A percentile compares a stretch with the other conserved stretches of the same genome.
Evolutionary conservation across 768 basidiomycete genomes (phyloP).

Genomic region (Lactifluus volemus): DNA sequence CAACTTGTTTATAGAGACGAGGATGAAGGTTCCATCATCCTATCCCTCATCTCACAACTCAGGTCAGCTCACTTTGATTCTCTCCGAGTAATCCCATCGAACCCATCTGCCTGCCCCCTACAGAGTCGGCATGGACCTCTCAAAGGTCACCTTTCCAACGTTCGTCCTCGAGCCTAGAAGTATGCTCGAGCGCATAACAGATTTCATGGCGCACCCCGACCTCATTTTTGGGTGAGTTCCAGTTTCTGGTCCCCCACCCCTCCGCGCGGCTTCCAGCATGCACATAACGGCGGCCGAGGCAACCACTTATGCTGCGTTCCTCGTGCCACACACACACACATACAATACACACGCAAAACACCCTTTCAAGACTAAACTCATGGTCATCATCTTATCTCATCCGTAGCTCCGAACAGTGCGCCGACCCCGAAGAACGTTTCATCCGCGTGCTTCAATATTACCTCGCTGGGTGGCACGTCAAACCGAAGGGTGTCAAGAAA

Average conservation of each 20-base stretch:
- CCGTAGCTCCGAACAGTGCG: constrained; percentile 65
- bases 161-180: constrained; percentile 97
- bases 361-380: background rate
- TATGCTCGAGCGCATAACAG: constrained; percentile 97
- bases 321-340: background rate
- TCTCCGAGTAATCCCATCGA: background rate
- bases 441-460: constrained; percentile 89
- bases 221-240: constrained; percentile 81
- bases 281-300: no score
- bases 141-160: constrained; percentile 86
- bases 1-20: constrained; percentile 57
- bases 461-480: constrained; percentile 99
- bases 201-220: constrained; percentile 99
- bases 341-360: no score
- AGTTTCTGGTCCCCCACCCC: no score
- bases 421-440: constrained; percentile 84
- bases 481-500: constrained; percentile 99
- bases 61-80: constrained; percentile 38
- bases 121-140: constrained; percentile 95
- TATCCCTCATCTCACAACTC: constrained; percentile 82
- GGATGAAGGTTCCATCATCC: constrained; percentile 85
- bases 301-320: background rate
- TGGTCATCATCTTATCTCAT: constrained; percentile 1
- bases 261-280: no score
- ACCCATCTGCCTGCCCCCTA: constrained; percentile 4